Base-by-base conservation (phyloP, 2,329 filamentous ascomycete genomes). In the Rhinocladiella similis region DNA sequence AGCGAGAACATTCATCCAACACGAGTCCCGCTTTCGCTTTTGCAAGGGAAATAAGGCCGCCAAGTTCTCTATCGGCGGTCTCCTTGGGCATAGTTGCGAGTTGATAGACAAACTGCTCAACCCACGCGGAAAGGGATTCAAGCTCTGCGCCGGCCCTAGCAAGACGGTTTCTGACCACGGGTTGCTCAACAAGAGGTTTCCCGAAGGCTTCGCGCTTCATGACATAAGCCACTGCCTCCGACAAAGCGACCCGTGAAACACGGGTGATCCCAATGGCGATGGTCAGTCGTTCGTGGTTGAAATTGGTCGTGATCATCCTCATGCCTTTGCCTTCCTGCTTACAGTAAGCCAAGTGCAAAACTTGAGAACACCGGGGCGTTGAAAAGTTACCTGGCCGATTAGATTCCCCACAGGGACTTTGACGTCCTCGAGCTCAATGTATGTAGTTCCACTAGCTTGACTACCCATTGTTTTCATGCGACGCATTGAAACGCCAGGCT, bases 11-110 rank as follows among this genome's bases (percentile, higher is more conserved):
- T 69, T 88, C 85, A 60, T 88, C 86, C 45, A 91, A 64, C 4
- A 91, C 86, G 62, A 88, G 87, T 1, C 84, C 88, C 0, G 83
- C 80, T 65, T 89, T 84, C 1, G 88, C 88, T 72, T 91, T 91
- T 10, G 82, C 81, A 68, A 90, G 74, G 2, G 87, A 88, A 3
- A 86, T 90, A 64, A 90, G 69, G 0, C 88, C 88, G 0, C 88
- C 88, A 1, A 91, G 75, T 66, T 87, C 69, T 1, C 66, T 64
- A 61, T 78, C 75, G 3, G 72, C 71, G 47, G 77, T 72, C 13
- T 72, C 71, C 63, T 78, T 79, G 27, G 68, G 69, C 70, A 91
- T 70, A 57, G 85, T 77, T 1, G 79, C 82, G 77, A 90, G 82
- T 47, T 63, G 58, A 45, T 65, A 65, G 25, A 65, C 36, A 47